Evolutionary conservation across 2,329 filamentous ascomycete species (phyloP), one percentile per base, ranked within the genome.

Genomic region (Beauveria varroae): DNA sequence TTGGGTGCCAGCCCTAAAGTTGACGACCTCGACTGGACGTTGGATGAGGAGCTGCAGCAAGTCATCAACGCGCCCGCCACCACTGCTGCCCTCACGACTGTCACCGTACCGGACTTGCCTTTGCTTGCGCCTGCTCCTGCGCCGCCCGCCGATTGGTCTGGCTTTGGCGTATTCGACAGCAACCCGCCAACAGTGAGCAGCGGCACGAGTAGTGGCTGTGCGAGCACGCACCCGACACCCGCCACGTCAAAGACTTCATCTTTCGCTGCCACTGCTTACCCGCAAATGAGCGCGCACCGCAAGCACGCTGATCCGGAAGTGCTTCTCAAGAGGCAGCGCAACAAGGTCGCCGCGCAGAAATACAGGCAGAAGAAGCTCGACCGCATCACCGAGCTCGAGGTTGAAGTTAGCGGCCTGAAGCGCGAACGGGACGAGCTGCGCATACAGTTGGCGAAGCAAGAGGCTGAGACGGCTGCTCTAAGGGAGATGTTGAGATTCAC

Each of bases 301-400:
- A 30, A 26, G 14, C 51, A 50, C 24, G 60, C 34, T 40, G 60
- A 62, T 16, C 61, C 64, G 2, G 67, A 69, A 40, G 54, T 70
- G 9, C 18, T 71, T 1, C 60, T 70, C 58, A 87, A 86, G 71
- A 82, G 85, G 24, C 79, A 80, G 63, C 80, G 81, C 64, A 87
- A 88, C 72, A 87, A 83, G 40, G 75, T 86, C 59, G 85, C 85
- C 9, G 85, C 85, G 44, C 79, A 82, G 47, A 81, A 82, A 56
- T 87, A 86, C 71, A 81, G 85, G 22, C 84, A 87, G 68, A 86
- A 85, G 68, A 82, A 84, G 64, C 74, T 86, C 34, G 84, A 87
- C 67, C 81, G 84, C 56, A 81, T 86, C 67, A 68, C 73, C 55
- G 78, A 80, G 64, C 75, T 88, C 20, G 84, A 87, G 68, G 69